These are phyloP conservation scores for Candida sp. DNA, from an alignment of 1,139 yeast genomes.

Conservation along the genomic window DNA sequence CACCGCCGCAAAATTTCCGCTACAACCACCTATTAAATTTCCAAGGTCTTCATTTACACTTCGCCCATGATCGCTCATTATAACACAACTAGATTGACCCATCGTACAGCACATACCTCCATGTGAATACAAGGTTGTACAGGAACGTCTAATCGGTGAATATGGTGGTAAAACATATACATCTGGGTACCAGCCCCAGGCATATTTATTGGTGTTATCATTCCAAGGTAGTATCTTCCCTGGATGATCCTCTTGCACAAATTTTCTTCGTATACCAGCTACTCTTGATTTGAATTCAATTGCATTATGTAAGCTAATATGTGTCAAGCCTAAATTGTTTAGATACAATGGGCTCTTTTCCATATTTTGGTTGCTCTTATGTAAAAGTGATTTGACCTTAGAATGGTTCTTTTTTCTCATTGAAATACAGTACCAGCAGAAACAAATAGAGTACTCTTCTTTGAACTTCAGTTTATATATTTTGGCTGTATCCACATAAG, in stretches of 20 bases:
- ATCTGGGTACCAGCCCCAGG: conserved; percentile 1
- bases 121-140: background rate
- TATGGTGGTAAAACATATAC: background rate
- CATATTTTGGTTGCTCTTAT: background rate
- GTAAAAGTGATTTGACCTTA: conserved; percentile 7
- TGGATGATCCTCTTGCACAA: background rate
- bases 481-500: conserved; percentile 12
- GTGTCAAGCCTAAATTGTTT: conserved; percentile 11
- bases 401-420: conserved; percentile 6
- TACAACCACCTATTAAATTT: background rate
- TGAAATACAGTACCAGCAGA: conserved; percentile 14
- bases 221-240: background rate
- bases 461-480: conserved; percentile 9
- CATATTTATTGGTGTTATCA: background rate
- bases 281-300: conserved; percentile 8
- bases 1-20: background rate
- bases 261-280: conserved; percentile 4
- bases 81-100: background rate
- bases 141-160: background rate
- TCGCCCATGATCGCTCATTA: background rate
- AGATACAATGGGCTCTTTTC: conserved; percentile 3
- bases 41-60: background rate
- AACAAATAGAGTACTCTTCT: conserved; percentile 14
- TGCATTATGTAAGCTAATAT: conserved; percentile 16
- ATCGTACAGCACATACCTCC: background rate